phyloP scores from a whole-genome alignment of 176 grass and related monocot genomes.

The Triticum urartu region DNA sequence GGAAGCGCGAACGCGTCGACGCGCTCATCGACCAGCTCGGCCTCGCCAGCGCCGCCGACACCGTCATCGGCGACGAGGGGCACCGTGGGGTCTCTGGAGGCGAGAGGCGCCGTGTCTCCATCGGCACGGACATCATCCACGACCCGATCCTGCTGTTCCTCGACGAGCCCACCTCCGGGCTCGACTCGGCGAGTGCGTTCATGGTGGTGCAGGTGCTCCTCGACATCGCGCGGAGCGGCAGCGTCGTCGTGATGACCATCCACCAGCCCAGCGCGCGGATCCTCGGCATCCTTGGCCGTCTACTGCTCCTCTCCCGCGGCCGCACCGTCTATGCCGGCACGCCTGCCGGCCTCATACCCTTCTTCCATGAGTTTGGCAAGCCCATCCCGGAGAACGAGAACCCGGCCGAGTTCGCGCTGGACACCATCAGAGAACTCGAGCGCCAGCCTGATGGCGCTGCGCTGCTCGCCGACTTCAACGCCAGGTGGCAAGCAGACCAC shows the following conservation, averaged over 20 bases:
- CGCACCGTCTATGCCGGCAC: conserved; percentile 68
- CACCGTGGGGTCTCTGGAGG: conserved; percentile 90
- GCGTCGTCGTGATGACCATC: conserved; percentile 83
- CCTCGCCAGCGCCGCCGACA: conserved; percentile 62
- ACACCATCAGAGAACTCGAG: conserved; percentile 80
- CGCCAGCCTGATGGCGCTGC: conserved; percentile 31
- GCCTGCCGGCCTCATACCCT: conserved; percentile 39
- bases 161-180: conserved; percentile 87
- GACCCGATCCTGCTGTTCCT: conserved; percentile 89
- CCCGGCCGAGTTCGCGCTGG: conserved; percentile 83
- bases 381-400: conserved; percentile 83
- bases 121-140: conserved; percentile 87
- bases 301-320: conserved; percentile 68
- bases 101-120: conserved; percentile 77
- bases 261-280: conserved; percentile 88
- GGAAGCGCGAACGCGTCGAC: conserved; percentile 70
- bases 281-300: conserved; percentile 56
- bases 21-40: conserved; percentile 80
- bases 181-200: conserved; percentile 81
- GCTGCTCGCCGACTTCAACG: conserved; percentile 63
- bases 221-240: conserved; percentile 77
- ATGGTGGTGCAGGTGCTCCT: conserved; percentile 93
- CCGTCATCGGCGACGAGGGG: conserved; percentile 86
- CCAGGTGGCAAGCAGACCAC: conserved; percentile 36
- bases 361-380: conserved; percentile 58